Evolutionary conservation across 805 yeast genomes (phyloP).

Genomic region (Candida glaebosa): DNA sequence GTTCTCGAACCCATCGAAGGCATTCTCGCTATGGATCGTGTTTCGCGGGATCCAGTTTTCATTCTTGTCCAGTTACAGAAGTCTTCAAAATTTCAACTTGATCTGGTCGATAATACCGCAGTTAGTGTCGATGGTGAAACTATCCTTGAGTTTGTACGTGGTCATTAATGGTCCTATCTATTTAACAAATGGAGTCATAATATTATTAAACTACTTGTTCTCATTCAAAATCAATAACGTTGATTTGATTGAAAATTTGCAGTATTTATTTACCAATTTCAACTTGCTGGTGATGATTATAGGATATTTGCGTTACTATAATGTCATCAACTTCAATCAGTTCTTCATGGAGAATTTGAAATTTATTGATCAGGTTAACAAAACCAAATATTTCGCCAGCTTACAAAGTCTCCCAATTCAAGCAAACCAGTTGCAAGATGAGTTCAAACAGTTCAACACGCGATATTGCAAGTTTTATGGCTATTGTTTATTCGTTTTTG

Average conservation of each 20-base stretch:
- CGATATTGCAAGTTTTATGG: conserved; percentile 19
- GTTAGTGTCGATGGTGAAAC: conserved; percentile 27
- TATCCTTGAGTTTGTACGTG: conserved; percentile 35
- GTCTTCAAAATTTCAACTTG: conserved; percentile 42
- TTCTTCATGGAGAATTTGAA: conserved; percentile 35
- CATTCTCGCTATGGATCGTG: conserved; percentile 47
- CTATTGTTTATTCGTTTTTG: conserved; percentile 26
- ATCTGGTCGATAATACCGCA: conserved; percentile 16
- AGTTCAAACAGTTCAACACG: conserved; percentile 17
- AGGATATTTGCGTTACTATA: conserved; percentile 33
- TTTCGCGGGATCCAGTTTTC: conserved; percentile 54
- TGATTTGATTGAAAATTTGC: conserved; percentile 22
- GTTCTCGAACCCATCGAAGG: conserved; percentile 53
- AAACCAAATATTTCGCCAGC: conserved; percentile 8
- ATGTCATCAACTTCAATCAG: conserved; percentile 25
- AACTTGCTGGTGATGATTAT: conserved; percentile 36
- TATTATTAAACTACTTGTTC: conserved; percentile 6
- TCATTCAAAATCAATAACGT: conserved; percentile 7
- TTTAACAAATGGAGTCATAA: conserved; percentile 14
- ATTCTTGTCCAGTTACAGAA: conserved; percentile 45
- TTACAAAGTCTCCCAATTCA: conserved; percentile 8
- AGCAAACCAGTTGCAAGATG: conserved; percentile 5
- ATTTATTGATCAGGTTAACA: conserved; percentile 31
- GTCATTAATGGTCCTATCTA: conserved; percentile 22
- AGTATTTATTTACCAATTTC: conserved; percentile 35